Base-by-base conservation (phyloP, 805 yeast species). In the Teunomyces kruisii region DNA sequence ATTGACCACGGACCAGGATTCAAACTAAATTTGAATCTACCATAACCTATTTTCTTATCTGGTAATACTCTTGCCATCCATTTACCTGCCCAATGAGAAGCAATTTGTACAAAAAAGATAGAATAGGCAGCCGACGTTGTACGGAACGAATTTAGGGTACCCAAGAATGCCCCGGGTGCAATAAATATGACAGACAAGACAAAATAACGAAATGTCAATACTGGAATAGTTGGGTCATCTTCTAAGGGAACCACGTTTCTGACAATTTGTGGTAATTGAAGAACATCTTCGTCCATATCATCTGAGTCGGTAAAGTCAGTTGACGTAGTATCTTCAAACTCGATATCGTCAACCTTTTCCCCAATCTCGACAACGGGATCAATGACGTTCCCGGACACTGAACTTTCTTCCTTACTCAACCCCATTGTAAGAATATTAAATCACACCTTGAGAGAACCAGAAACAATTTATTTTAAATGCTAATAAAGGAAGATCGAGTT, bases 1-100 rank as follows among this genome's bases (percentile, higher is more conserved):
- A 77, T 68, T 2, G 79, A 61, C 80, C 81, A 78, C 0, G 81
- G 81, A 3, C 80, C 77, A 0, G 83, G 81, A 45, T 78, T 77
- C 39, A 74, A 52, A 45, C 60, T 63, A 49, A 74, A 67, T 30
- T 53, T 52, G 45, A 57, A 53, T 6, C 56, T 43, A 10, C 55
- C 53, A 9, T 58, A 41, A 4, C 45, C 47, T 5, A 67, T 45
- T 6, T 44, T 46, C 43, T 57, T 62, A 7, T 52, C 45, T 0
- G 82, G 82, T 8, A 78, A 57, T 0, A 55, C 58, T 19, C 46
- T 52, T 0, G 80, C 77, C 45, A 77, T 51, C 67, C 68, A 72
- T 44, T 69, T 63, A 1, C 81, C 80, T 3, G 65, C 55, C 55
- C 76, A 75, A 50, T 76, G 76, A 2, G 72, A 59, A 7, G 69